Evolutionary conservation across 2,329 filamentous ascomycete species (phyloP).

Genomic region (Aschersonia sp.): DNA sequence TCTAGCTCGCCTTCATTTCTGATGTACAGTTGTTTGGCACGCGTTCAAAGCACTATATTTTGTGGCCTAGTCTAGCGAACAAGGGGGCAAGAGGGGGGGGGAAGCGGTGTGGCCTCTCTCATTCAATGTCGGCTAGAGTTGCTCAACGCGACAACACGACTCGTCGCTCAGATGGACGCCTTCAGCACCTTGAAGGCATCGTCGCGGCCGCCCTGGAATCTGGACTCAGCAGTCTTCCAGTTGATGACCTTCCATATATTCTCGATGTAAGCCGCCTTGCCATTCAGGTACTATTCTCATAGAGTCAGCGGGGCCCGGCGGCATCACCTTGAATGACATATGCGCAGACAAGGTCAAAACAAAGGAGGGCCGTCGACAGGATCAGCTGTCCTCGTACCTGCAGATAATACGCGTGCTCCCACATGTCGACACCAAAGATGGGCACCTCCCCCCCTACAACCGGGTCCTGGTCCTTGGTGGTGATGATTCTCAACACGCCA

Average conservation of each 20-base stretch:
- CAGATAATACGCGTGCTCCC: conserved; percentile 87
- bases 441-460: conserved; percentile 50
- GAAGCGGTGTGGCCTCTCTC: neutral
- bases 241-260: conserved; percentile 71
- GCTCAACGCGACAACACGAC: neutral
- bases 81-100: too few relatives aligned
- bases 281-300: conserved; percentile 50
- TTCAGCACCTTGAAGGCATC: conserved; percentile 30
- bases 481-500: conserved; percentile 51
- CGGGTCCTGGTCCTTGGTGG: conserved; percentile 79
- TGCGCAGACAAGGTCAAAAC: neutral
- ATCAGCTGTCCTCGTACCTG: conserved; percentile 36
- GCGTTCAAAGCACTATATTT: neutral
- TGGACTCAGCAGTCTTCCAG: conserved; percentile 55
- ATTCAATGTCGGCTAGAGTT: neutral
- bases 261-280: conserved; percentile 60
- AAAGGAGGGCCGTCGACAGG: conserved; percentile 1
- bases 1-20: too few relatives aligned
- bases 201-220: conserved; percentile 36
- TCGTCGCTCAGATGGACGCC: conserved; percentile 20
- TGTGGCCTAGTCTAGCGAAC: neutral
- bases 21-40: too few relatives aligned
- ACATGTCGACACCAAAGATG: conserved; percentile 74
- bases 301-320: neutral
- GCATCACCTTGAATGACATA: conserved; percentile 12